These are phyloP conservation scores for Elaphomyces granulatus DNA, from an alignment of 495 filamentous ascomycete genomes.

Conservation along the genomic window DNA sequence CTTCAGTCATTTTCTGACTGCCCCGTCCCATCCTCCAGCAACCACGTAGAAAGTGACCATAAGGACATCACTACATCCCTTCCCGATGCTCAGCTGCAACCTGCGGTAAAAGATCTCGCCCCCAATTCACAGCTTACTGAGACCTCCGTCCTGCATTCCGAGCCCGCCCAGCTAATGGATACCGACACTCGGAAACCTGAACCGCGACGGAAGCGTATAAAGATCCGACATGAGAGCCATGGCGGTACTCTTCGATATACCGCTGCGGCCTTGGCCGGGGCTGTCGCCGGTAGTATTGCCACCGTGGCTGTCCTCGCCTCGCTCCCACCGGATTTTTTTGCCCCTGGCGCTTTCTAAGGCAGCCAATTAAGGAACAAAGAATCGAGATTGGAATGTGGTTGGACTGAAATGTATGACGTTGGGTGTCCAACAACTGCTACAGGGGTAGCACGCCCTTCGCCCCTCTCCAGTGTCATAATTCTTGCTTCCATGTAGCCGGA, in stretches of 20 bases:
- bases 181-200: slow-evolving; percentile 1
- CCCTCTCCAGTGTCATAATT: no score
- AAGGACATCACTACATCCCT: slow-evolving; percentile 4
- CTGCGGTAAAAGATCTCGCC: background rate
- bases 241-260: slow-evolving; percentile 24
- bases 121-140: background rate
- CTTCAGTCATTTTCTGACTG: background rate
- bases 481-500: no score
- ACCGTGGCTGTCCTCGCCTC: slow-evolving; percentile 35
- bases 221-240: slow-evolving; percentile 9
- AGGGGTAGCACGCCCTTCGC: no score
- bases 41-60: background rate
- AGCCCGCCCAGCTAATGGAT: background rate
- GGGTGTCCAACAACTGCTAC: no score
- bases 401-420: background rate
- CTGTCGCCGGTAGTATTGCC: slow-evolving; percentile 33
- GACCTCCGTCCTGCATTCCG: background rate
- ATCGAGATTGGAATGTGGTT: background rate
- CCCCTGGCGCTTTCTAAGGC: background rate
- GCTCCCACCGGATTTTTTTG: slow-evolving; percentile 30
- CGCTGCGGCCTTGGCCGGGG: slow-evolving; percentile 30
- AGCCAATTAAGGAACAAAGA: no score
- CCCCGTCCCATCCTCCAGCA: background rate
- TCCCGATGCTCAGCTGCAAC: slow-evolving; percentile 17
- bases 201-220: slow-evolving; percentile 21